Evolutionary conservation across 345 rosid genomes (phyloP), one percentile per base, ranked within the genome.

Genomic region (Gossypium mustelinum): DNA sequence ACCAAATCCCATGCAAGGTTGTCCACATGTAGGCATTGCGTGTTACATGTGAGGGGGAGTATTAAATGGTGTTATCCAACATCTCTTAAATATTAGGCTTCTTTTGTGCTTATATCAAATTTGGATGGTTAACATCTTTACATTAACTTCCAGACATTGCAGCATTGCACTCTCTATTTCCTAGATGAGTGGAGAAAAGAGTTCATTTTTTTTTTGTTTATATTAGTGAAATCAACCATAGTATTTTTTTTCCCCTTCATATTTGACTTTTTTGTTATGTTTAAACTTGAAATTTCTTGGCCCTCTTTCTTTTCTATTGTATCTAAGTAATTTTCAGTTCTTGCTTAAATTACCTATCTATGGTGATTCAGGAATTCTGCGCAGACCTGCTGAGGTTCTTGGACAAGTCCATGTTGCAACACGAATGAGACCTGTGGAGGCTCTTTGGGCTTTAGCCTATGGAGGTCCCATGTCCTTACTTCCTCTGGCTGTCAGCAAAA

Each of bases 381-480:
- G 98, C 62, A 86, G 99, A 72, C 99, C 97, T 43, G 99, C 94
- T 62, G 99, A 95, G 85, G 93, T 95, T 80, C 97, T 95, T 72
- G 99, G 99, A 82, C 99, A 95, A 85, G 97, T 93, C 55, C 94
- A 91, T 87, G 93, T 95, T 75, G 98, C 97, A 58, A 82, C 86
- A 22, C 87, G 98, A 85, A 88, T 86, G 87, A 87, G 91, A 78
- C 89, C 99, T 12, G 89, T 82, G 77, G 97, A 95, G 81, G 93
- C 98, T 73, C 80, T 95, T 70, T 93, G 99, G 99, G 99, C 99
- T 54, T 81, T 93, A 80, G 94, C 97, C 72, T 85, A 89, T 79
- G 99, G 99, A 68, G 99, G 99, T 59, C 98, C 99, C 78, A 79
- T 95, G 92, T 91, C 92, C 73, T 85, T 95, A 78, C 97, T 93